Evolutionary conservation across 2,329 filamentous ascomycete species (phyloP), one percentile per base, ranked within the genome.

Genomic region (Arthrobotrys iridis): DNA sequence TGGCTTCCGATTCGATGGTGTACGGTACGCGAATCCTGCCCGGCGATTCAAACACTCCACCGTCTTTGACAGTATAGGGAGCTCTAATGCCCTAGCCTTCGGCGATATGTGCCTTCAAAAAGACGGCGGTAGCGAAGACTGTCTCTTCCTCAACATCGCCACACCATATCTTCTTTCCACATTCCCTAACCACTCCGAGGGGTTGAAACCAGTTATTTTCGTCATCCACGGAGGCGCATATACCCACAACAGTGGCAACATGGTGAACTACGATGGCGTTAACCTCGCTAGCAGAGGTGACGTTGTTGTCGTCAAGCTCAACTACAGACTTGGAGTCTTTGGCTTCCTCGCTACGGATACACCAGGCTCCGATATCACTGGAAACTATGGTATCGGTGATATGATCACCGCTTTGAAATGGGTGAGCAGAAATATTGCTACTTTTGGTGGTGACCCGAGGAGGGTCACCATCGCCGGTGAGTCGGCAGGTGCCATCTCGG

Each of bases 381-480:
- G 66, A 15, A 87, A 87, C 67, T 85, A 83, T 55, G 85, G 85
- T 3, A 79, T 87, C 1, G 83, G 82, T 2, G 85, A 87, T 77
- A 84, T 85, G 77, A 83, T 85, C 64, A 83, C 82, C 20, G 85
- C 84, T 0, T 80, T 86, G 2, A 83, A 85, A 24, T 87, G 85
- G 85, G 82, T 86, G 0, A 82, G 79, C n/a, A 90, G 92, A 78
- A 92, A 93, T 77, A 92, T 93, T 66, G 88, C 83, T 0, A 85
- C 87, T 0, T 95, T 95, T 80, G 92, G 92, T 7, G 92, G 92
- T 18, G 91, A 93, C 80, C 89, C 91, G 0, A 84, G 84, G 13
- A 90, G 90, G 80, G 90, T 93, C 2, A 93, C 91, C 0, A 90
- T 93, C 75, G 93, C 90, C 89, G 91, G 91, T 28, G 89, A 93